A percentile compares a stretch with the other conserved stretches of the same genome.
phyloP scores from a whole-genome alignment of 306 rosid species.

The Lathyrus aphaca region DNA sequence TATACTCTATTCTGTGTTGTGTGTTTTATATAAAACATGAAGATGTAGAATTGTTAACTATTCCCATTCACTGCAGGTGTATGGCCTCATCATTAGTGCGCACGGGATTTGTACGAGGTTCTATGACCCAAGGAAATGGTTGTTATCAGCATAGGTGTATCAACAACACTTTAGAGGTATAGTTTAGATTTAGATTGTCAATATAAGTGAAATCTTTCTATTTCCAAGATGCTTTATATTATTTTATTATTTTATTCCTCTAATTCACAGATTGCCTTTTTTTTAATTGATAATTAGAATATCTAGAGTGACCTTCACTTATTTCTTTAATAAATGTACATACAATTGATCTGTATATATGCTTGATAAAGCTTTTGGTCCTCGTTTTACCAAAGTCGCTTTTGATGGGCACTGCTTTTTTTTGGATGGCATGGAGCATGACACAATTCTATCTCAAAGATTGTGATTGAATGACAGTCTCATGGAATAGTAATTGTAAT shows the following conservation, averaged over 20 bases:
- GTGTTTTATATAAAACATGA: conserved; percentile 12
- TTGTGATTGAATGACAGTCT: conserved; percentile 13
- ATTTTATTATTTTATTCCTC: conserved; percentile 16
- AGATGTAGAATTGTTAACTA: conserved; percentile 34
- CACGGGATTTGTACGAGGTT: conserved; percentile 90
- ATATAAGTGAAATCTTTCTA: neutral
- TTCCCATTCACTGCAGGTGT: conserved; percentile 61
- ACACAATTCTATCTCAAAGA: conserved; percentile 13
- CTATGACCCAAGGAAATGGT: conserved; percentile 90
- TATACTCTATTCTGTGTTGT: neutral
- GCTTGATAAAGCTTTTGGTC: conserved; percentile 2
- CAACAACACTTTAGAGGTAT: conserved; percentile 81
- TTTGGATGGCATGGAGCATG: conserved; percentile 14
- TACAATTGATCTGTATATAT: neutral
- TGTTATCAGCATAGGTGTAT: conserved; percentile 92
- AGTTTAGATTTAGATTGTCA: conserved; percentile 15
- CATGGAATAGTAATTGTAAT: neutral
- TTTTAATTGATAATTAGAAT: conserved; percentile 17
- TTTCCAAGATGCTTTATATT: conserved; percentile 12
- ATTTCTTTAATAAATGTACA: neutral
- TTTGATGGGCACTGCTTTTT: neutral
- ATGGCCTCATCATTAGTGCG: conserved; percentile 94
- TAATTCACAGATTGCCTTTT: conserved; percentile 15
- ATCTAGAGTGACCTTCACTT: neutral
- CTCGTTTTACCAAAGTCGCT: neutral